These are phyloP conservation scores for Paraphoma sp. DNA, from an alignment of 2,329 filamentous ascomycete species.

Conservation along the genomic window DNA sequence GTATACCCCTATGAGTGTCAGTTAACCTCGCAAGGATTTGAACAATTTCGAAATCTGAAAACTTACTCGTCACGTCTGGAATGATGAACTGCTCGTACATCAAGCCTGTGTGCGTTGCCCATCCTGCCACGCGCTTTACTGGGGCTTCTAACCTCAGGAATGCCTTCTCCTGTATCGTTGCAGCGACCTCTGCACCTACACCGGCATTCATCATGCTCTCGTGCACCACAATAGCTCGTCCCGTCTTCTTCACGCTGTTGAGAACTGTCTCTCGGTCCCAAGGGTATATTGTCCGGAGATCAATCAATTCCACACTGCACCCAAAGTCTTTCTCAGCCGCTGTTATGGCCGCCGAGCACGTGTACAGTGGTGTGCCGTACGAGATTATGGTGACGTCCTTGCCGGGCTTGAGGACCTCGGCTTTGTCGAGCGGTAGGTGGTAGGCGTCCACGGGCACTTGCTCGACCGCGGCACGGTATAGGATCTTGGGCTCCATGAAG, in stretches of 20 bases:
- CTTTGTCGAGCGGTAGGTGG: slow-evolving; percentile 83
- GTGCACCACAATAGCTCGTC: slow-evolving; percentile 85
- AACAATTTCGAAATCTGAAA: slow-evolving; percentile 32
- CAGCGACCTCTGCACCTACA: slow-evolving; percentile 86
- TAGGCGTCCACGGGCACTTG: slow-evolving; percentile 85
- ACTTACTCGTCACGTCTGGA: slow-evolving; percentile 86
- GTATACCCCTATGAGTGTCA: slow-evolving; percentile 50
- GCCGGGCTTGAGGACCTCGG: slow-evolving; percentile 81
- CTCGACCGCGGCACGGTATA: slow-evolving; percentile 90
- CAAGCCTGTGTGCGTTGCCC: slow-evolving; percentile 83
- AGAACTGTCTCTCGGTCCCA: slow-evolving; percentile 87
- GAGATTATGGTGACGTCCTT: slow-evolving; percentile 83
- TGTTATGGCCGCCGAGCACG: slow-evolving; percentile 77
- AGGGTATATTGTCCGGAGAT: slow-evolving; percentile 86
- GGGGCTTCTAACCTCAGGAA: slow-evolving; percentile 86
- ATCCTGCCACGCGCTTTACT: slow-evolving; percentile 84
- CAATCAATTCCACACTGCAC: slow-evolving; percentile 82
- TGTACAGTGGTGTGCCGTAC: slow-evolving; percentile 89
- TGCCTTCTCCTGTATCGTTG: slow-evolving; percentile 85
- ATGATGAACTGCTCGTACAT: slow-evolving; percentile 75
- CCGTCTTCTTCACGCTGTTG: slow-evolving; percentile 85
- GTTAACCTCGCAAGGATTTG: background rate
- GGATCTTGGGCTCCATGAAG: slow-evolving; percentile 92
- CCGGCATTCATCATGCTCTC: slow-evolving; percentile 92
- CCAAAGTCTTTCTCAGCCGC: slow-evolving; percentile 78